These are phyloP conservation scores for Acer negundo DNA, from an alignment of 345 rosid genomes.

Conservation along the genomic window DNA sequence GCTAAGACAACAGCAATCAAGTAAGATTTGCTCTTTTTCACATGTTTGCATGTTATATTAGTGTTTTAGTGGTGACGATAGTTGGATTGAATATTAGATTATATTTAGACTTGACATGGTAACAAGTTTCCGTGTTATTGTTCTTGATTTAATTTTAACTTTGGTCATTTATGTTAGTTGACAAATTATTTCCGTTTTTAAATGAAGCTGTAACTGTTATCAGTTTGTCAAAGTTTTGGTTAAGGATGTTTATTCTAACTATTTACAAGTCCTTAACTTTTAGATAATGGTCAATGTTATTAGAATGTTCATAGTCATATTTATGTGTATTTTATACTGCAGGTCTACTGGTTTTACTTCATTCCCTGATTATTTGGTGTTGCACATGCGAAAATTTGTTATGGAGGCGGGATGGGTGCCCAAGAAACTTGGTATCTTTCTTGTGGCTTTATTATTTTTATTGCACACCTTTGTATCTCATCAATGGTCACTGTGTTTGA, in stretches of 20 bases:
- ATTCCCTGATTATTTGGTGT: conserved; percentile 92
- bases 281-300: background rate
- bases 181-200: background rate
- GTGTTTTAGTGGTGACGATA: background rate
- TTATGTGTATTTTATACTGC: conserved; percentile 27
- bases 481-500: conserved; percentile 21
- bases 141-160: background rate
- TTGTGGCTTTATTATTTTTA: conserved; percentile 10
- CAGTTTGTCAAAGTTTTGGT: background rate
- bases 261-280: background rate
- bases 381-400: conserved; percentile 97
- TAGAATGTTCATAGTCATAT: background rate
- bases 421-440: conserved; percentile 82
- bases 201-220: background rate
- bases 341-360: conserved; percentile 93
- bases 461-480: conserved; percentile 3
- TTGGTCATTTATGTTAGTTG: background rate
- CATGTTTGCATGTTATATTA: background rate
- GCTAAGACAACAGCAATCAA: conserved; percentile 85
- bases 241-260: background rate
- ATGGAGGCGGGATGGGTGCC: conserved; percentile 99
- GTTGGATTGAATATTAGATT: background rate
- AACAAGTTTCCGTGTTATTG: background rate
- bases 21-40: conserved; percentile 48
- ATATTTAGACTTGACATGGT: background rate